phyloP scores from a whole-genome alignment of 2,329 filamentous ascomycete species.

The Plenodomus biglobosus region DNA sequence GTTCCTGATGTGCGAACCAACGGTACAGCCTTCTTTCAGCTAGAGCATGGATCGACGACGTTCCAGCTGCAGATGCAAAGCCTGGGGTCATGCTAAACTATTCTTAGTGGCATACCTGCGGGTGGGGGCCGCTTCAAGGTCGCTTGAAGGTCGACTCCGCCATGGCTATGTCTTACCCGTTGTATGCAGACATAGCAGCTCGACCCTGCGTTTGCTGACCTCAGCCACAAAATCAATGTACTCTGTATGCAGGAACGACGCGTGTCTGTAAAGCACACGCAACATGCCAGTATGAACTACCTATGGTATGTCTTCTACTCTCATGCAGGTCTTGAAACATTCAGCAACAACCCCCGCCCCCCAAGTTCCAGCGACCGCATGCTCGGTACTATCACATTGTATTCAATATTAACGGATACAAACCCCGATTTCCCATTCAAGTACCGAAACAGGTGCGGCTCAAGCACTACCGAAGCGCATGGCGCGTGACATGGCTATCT shows the following conservation, averaged over 20 bases:
- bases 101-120: conserved; percentile 7
- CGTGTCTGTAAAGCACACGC: neutral
- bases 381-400: conserved; percentile 10
- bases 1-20: neutral
- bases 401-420: conserved; percentile 8
- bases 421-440: conserved; percentile 15
- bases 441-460: conserved; percentile 10
- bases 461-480: conserved; percentile 15
- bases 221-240: neutral
- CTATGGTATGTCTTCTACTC: too few species aligned
- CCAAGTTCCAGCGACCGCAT: conserved; percentile 6
- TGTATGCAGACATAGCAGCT: neutral
- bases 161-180: conserved; percentile 4
- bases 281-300: neutral
- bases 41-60: neutral
- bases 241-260: neutral
- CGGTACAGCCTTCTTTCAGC: neutral
- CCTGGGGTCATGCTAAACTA: neutral
- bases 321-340: too few species aligned
- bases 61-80: neutral
- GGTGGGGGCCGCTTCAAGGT: conserved; percentile 1
- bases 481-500: conserved; percentile 6
- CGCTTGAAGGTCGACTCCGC: neutral
- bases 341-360: neutral
- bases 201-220: neutral